Base-by-base conservation (phyloP, 305 asterid species). In the Rubia peregrina region DNA sequence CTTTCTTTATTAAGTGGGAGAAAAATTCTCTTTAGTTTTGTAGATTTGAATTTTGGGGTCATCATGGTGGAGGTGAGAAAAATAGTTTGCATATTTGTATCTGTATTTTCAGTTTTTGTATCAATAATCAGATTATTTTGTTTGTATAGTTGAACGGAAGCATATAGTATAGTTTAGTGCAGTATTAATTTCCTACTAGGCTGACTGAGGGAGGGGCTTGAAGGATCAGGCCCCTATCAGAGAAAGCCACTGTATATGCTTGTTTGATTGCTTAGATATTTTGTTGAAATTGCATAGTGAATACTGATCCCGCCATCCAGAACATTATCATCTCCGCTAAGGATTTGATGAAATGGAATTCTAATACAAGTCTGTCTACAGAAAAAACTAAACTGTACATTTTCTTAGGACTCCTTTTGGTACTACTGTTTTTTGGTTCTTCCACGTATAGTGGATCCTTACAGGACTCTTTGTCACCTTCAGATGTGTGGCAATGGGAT, bases 401-500 rank as follows among this genome's bases (percentile, higher is more conserved):
- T 26, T 36, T 63, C 26, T 36, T 53, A 56, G 19, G 26, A 21
- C 46, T 8, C 24, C 21, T 56, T 65, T 63, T 13, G 5, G 36
- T 51, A 17, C 53, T 55, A 12, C 48, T 67, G 24, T 42, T 0
- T 56, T 66, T 13, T 43, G 51, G 13, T 67, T 44, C 19, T 61
- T 60, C 12, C 44, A 17, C 40, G 53, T 56, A 0, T 44, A 30
- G 10, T 65, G 21, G 11, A 38, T 72, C 56, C 43, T 64, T 30
- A 48, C 38, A 48, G 78, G 64, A 30, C 60, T 70, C 42, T 72
- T 71, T 75, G 53, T 61, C 73, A 59, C 74, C 68, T 19, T n/a
- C 85, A 92, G 98, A 90, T 92, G 98, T 92, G 98, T 83, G 97
- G 98, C 65, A 92, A 92, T 78, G 98, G 98, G 81, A 93, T 92